Evolutionary conservation across 331 rosid genomes (phyloP), one percentile per base, ranked within the genome.

Genomic region (Rhamnella rubrinervis): DNA sequence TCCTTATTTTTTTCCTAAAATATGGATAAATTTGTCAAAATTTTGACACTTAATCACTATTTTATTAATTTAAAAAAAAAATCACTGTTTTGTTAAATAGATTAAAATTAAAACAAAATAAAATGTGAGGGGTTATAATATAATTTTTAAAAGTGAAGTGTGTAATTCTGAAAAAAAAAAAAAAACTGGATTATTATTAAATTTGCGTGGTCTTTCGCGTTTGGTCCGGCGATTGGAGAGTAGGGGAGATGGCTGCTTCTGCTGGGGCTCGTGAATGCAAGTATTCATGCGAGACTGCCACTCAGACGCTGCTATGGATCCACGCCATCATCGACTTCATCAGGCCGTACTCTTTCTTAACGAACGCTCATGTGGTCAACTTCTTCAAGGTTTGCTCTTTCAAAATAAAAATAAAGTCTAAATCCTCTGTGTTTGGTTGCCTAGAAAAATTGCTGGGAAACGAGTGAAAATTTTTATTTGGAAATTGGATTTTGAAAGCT

Each of bases 291-390:
- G 78, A 82, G 71, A 81, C 80, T 6, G 88, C 85, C 3, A 35
- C 56, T 39, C 57, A 83, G 44, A 91, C 95, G 23, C 82, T 72
- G n/a, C 55, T 61, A 44, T 93, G 97, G 96, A 89, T 89, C 68
- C 82, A 81, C 77, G 91, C 89, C 75, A 89, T 93, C 72, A 35
- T 77, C 81, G 82, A 86, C 52, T 89, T 95, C 73, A 46, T 91
- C 65, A 65, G 70, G 6, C 91, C 96, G 10, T 86, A 74, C 68
- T 50, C 86, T 41, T 78, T 63, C 81, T 66, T 93, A 47, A 78
- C 78, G 65, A 71, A 87, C 40, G 78, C 87, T 69, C 95, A 87
- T 59, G 92, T 91, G 71, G 95, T 95, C 80, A 85, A 95, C 82
- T 91, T 91, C 90, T 89, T 92, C 87, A 74, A 73, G 90, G 90